Percentiles rank a stretch among this genome's conserved stretches.
These are phyloP conservation scores for Tylopilus intermedius DNA, from an alignment of 768 basidiomycete genomes.

Conservation along the genomic window DNA sequence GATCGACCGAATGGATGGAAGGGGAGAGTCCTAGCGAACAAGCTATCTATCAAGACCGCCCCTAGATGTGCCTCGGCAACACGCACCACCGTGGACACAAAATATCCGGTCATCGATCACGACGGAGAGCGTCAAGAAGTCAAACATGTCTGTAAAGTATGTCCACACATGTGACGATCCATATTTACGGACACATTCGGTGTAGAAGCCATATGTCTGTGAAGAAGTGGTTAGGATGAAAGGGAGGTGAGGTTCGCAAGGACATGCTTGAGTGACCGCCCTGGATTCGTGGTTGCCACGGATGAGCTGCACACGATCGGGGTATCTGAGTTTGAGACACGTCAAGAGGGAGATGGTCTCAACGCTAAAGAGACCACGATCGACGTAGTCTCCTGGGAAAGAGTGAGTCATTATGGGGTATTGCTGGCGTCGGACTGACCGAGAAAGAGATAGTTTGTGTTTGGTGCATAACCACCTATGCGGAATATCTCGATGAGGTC, in stretches of 20 bases:
- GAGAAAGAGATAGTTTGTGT: slow-evolving; percentile 97
- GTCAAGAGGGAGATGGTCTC: slow-evolving; percentile 97
- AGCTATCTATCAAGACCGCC: slow-evolving; percentile 2
- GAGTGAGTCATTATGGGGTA: slow-evolving; percentile 1
- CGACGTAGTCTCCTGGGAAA: slow-evolving; percentile 88
- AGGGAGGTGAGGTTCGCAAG: slow-evolving; percentile 4
- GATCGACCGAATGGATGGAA: slow-evolving; percentile 98
- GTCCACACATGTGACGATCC: slow-evolving; percentile 96
- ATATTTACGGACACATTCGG: slow-evolving; percentile 96
- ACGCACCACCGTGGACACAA: slow-evolving; percentile 93
- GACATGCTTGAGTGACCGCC: slow-evolving; percentile 92
- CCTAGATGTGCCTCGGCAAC: background rate
- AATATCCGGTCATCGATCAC: slow-evolving; percentile 99
- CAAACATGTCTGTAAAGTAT: slow-evolving; percentile 99
- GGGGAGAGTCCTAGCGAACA: slow-evolving; percentile 75
- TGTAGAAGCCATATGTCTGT: slow-evolving; percentile 98
- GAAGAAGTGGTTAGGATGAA: slow-evolving; percentile 17
- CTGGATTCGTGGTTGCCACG: slow-evolving; percentile 97
- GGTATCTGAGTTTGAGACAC: slow-evolving; percentile 94
- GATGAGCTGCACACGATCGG: slow-evolving; percentile 93
- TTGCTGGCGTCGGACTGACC: slow-evolving; percentile 48
- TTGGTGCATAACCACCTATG: slow-evolving; percentile 93
- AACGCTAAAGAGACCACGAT: slow-evolving; percentile 94
- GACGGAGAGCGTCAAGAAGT: slow-evolving; percentile 93
- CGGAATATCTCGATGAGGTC: slow-evolving; percentile 98